Evolutionary conservation across 805 yeast species (phyloP).

Genomic region (Lachancea lanzarotensis): DNA sequence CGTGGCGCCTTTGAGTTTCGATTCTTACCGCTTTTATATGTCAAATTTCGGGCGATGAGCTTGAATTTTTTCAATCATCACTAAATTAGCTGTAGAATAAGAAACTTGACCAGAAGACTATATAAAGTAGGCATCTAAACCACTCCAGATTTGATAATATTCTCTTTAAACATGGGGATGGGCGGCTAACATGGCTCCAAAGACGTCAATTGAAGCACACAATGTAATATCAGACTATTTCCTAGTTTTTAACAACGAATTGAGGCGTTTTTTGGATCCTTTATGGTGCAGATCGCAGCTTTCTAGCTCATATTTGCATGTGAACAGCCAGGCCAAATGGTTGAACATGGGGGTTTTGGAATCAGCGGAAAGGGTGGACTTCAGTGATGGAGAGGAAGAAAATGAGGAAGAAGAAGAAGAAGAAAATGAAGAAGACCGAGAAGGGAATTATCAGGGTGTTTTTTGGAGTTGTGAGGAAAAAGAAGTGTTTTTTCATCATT

Average conservation of each 20-base stretch:
- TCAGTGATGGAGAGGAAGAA: constrained; percentile 8
- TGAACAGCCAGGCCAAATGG: constrained; percentile 14
- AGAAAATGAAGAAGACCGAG: constrained; percentile 5
- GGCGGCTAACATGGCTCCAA: constrained; percentile 5
- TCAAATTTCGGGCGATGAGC: constrained; percentile 2
- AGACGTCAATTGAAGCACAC: constrained; percentile 1
- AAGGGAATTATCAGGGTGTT: constrained; percentile 15
- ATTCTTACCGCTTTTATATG: background rate
- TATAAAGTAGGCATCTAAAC: too few relatives aligned
- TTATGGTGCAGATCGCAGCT: constrained; percentile 12
- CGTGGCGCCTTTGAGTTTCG: too few relatives aligned
- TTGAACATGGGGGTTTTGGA: background rate
- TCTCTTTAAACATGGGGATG: background rate
- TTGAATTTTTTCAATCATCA: background rate
- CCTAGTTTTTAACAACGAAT: constrained; percentile 18
- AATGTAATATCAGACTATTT: constrained; percentile 11
- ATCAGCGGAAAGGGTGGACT: constrained; percentile 8
- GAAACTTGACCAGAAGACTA: too few relatives aligned
- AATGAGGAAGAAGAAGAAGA: background rate
- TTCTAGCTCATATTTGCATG: constrained; percentile 16
- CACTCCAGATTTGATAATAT: too few relatives aligned
- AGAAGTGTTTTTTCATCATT: constrained; percentile 24
- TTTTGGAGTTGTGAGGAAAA: constrained; percentile 28
- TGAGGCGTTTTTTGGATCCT: constrained; percentile 15
- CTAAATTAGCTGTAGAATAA: background rate